These are phyloP conservation scores for Rugonectria rugulosa DNA, from an alignment of 2,329 filamentous ascomycete species.

Conservation along the genomic window DNA sequence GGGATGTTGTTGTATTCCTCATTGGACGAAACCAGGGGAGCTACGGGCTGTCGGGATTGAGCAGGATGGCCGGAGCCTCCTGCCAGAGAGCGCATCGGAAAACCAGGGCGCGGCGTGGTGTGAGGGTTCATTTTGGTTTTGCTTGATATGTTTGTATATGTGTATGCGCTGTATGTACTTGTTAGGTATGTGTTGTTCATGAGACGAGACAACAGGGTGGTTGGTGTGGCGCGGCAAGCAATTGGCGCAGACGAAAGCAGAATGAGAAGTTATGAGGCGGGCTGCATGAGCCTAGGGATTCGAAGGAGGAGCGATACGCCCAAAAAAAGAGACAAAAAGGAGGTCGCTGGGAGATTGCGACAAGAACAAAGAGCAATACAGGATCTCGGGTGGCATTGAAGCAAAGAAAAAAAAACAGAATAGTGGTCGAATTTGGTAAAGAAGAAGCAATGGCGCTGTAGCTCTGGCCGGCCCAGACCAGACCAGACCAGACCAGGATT, in stretches of 20 bases:
- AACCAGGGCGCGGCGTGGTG: constrained; percentile 46
- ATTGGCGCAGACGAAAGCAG: constrained; percentile 18
- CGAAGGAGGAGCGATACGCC: background rate
- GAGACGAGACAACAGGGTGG: constrained; percentile 2
- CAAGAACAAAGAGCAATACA: background rate
- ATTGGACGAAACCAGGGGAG: constrained; percentile 46
- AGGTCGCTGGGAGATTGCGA: background rate
- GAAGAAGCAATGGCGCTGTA: constrained; percentile 12
- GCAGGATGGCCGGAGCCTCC: constrained; percentile 42
- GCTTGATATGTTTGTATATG: background rate
- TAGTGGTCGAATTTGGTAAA: no score
- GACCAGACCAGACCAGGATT: constrained; percentile 7
- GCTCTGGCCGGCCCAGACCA: background rate
- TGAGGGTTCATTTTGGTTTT: constrained; percentile 47
- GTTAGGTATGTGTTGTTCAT: constrained; percentile 15
- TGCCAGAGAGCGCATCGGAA: constrained; percentile 45
- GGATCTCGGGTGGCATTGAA: background rate
- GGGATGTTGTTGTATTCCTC: constrained; percentile 61
- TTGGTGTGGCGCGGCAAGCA: constrained; percentile 24
- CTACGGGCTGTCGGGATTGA: constrained; percentile 43
- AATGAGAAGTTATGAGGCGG: background rate
- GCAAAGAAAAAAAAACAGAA: constrained; percentile 1
- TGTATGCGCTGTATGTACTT: background rate
- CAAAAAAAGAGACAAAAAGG: background rate
- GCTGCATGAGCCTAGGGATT: constrained; percentile 19